Base-by-base conservation (phyloP, 129 eudicot species). In the Calendula officinalis region DNA sequence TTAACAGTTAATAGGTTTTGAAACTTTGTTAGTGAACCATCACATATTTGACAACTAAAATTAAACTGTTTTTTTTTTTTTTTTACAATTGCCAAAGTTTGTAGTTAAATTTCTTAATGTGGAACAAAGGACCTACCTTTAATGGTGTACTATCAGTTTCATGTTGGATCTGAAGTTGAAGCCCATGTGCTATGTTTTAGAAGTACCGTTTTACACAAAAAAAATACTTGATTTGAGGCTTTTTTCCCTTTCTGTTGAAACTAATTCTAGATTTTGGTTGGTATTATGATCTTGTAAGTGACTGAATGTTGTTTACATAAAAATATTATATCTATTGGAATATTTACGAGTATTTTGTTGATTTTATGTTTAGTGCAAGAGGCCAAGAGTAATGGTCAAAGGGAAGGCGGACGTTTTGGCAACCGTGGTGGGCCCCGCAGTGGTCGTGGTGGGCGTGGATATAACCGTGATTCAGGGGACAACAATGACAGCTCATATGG, bases 361-460 rank as follows among this genome's bases (percentile, higher is more conserved):
- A 3, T 43, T 63, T 17, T 1, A 7, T 30, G 33, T 42, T 12
- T 57, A 90, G 97, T 90, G 66, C 89, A 85, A 74, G 95, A 86
- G 69, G 56, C 87, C 6, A 81, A 56, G 75, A 47, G 7, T 67
- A 86, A 86, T 37, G 82, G 73, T 67, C 79, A 66, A 42, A 81
- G 90, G 37, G 94, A 94, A 3, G 90, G 94, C 4, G 85, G 88
- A 0, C 79, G 84, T 39, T 62, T 68, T 16, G 86, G 84, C 32
- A 76, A 81, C 1, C 80, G 86, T 53, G 87, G 85, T n/a, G 54
- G 54, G 35, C 79, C 85, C 2, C 81, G 87, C 12, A 85, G 96
- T 0, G 80, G 81, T 2, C 81, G 82, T 47, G 75, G 84, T 33
- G 80, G 82, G 7, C 80, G 88, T 59, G 87, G 87, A 12, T 76